phyloP scores from a whole-genome alignment of 306 rosid genomes.

The Senna tora region DNA sequence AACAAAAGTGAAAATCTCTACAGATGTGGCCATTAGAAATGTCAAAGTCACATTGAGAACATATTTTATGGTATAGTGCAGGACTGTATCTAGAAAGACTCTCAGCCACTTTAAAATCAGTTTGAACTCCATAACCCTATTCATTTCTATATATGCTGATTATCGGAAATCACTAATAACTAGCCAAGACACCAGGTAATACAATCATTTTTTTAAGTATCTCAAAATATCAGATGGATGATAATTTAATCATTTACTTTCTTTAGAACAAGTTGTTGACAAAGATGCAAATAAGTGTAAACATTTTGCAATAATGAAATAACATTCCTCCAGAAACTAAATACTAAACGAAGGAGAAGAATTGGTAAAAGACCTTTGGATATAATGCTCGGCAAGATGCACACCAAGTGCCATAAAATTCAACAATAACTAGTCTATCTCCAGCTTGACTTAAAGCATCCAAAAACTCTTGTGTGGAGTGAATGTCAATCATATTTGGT shows the following conservation, averaged over 20 bases:
- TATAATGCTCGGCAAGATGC: slow-evolving; percentile 98
- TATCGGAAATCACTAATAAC: slow-evolving; percentile 1
- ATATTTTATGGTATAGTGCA: background rate
- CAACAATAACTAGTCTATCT: slow-evolving; percentile 93
- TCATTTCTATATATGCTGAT: slow-evolving; percentile 6
- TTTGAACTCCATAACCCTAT: background rate
- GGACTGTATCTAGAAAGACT: slow-evolving; percentile 14
- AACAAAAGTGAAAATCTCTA: background rate
- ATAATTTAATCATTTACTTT: slow-evolving; percentile 4
- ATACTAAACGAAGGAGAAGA: slow-evolving; percentile 31
- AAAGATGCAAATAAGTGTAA: slow-evolving; percentile 3
- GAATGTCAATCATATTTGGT: slow-evolving; percentile 89
- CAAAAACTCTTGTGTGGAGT: slow-evolving; percentile 91
- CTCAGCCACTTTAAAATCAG: background rate
- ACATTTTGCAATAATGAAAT: background rate
- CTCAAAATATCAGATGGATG: background rate
- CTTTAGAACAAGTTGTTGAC: slow-evolving; percentile 11
- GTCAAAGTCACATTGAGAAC: slow-evolving; percentile 22
- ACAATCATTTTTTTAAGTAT: background rate
- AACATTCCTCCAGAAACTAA: slow-evolving; percentile 17
- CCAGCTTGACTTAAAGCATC: slow-evolving; percentile 81
- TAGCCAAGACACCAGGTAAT: slow-evolving; percentile 10
- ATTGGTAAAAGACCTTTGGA: slow-evolving; percentile 71
- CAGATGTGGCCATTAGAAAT: background rate
- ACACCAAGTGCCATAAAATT: slow-evolving; percentile 99